Evolutionary conservation across 2,329 filamentous ascomycete species (phyloP).

Genomic region (Paraphoma chrysanthemicola): DNA sequence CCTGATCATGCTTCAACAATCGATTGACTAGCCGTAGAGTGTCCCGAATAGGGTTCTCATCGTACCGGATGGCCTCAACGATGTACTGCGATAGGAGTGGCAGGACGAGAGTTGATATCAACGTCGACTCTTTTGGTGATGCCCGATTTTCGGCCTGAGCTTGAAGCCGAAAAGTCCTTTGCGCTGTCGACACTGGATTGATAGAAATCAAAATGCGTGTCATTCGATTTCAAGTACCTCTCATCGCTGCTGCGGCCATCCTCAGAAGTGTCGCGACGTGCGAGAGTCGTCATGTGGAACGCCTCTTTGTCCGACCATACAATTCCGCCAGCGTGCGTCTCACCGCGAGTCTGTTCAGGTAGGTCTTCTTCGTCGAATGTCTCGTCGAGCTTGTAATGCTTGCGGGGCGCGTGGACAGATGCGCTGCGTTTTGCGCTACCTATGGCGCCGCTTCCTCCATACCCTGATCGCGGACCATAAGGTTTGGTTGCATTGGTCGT

Average conservation of each 20-base stretch:
- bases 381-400: neutral
- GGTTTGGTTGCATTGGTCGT: neutral
- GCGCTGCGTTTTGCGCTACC: neutral
- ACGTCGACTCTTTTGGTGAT: constrained; percentile 4
- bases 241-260: neutral
- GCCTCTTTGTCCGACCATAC: neutral
- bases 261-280: neutral
- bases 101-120: neutral
- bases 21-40: too few relatives aligned
- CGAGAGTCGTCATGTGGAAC: neutral
- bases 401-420: neutral
- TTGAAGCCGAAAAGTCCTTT: neutral
- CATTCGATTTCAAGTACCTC: neutral
- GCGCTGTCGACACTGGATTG: neutral
- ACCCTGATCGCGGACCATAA: neutral
- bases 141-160: neutral
- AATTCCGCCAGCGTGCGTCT: neutral
- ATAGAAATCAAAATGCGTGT: too few relatives aligned
- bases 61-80: too few relatives aligned
- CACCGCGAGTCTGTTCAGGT: too few relatives aligned
- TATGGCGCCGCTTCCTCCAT: neutral
- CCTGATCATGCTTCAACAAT: too few relatives aligned
- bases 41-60: too few relatives aligned
- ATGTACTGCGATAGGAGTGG: neutral
- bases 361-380: neutral